A percentile compares a stretch with the other conserved stretches of the same genome.
Conservation (phyloP, 2,329 filamentous ascomycete genomes). For the Penicillium sp. region DNA sequence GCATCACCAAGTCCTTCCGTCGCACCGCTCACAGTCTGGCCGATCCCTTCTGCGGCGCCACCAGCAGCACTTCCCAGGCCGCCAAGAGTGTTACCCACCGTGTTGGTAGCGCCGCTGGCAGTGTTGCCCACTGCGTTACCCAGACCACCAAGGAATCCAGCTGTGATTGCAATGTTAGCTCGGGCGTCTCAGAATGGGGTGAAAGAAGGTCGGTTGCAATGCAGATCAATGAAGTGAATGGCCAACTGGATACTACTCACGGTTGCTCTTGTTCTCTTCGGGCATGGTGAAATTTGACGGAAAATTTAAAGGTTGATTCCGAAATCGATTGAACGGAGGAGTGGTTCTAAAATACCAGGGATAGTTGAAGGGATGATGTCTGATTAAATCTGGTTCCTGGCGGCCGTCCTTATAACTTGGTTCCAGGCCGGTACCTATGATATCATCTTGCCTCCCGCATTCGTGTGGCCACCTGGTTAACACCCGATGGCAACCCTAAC, state of each 20-base stretch:
- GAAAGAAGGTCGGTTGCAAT: not conserved
- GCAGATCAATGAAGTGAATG: not conserved
- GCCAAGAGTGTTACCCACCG: constrained; percentile 23
- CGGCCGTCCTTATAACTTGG: not conserved
- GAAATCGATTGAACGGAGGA: not conserved
- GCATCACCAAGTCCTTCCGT: constrained; percentile 24
- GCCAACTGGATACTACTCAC: not conserved
- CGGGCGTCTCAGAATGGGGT: not conserved
- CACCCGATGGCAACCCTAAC: not conserved
- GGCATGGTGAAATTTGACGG: not conserved
- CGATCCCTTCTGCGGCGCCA: constrained; percentile 25
- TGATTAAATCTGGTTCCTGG: not conserved
- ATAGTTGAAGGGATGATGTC: not conserved
- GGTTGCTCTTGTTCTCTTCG: not conserved
- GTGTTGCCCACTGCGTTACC: constrained; percentile 28
- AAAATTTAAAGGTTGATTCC: not conserved
- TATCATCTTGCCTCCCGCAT: constrained; percentile 2
- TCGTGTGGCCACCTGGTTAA: not conserved
- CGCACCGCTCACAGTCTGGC: constrained; percentile 30
- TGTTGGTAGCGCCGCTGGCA: constrained; percentile 22
- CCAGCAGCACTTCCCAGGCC: constrained; percentile 29
- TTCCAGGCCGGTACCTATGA: not conserved
- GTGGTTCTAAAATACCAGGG: not conserved
- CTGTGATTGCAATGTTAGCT: constrained; percentile 4
- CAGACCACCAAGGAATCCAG: constrained; percentile 22